Evolutionary conservation across 2,329 filamentous ascomycete species (phyloP).

Genomic region (Aureobasidium sp.): DNA sequence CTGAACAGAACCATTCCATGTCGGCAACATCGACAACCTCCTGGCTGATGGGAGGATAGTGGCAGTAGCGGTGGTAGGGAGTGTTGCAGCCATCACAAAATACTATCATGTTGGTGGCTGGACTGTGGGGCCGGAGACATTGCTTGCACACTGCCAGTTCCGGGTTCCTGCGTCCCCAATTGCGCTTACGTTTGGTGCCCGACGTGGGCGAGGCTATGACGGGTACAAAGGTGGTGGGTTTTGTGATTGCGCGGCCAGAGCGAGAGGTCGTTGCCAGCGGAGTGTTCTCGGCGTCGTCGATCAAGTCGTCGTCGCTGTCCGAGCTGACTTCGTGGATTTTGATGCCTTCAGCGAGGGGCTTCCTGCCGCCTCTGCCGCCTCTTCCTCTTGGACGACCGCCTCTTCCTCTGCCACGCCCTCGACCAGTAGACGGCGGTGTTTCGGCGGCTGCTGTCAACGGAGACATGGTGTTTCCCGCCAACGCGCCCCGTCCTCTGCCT

Average conservation of each 20-base stretch:
- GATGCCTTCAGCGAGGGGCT: slow-evolving; percentile 24
- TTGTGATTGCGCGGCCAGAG: slow-evolving; percentile 63
- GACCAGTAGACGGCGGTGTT: slow-evolving; percentile 25
- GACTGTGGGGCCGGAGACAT: slow-evolving; percentile 64
- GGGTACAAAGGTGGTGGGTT: slow-evolving; percentile 55
- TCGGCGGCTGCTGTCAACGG: slow-evolving; percentile 19
- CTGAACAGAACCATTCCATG: slow-evolving; percentile 62
- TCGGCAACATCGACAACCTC: slow-evolving; percentile 57
- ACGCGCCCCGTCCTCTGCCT: slow-evolving; percentile 17
- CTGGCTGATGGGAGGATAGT: slow-evolving; percentile 64
- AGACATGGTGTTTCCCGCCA: slow-evolving; percentile 12
- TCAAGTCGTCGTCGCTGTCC: slow-evolving; percentile 28
- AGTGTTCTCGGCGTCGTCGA: slow-evolving; percentile 28
- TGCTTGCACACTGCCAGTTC: slow-evolving; percentile 59
- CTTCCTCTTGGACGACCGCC: slow-evolving; percentile 14
- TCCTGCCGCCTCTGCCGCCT: slow-evolving; percentile 18
- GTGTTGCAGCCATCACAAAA: slow-evolving; percentile 76
- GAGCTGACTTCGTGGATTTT: slow-evolving; percentile 16
- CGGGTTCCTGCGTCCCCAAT: slow-evolving; percentile 43
- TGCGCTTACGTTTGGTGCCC: slow-evolving; percentile 46
- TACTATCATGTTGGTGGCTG: slow-evolving; percentile 68
- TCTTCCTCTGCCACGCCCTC: slow-evolving; percentile 29
- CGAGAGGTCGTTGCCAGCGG: slow-evolving; percentile 59
- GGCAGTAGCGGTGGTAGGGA: slow-evolving; percentile 74
- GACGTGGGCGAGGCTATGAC: slow-evolving; percentile 38